Evolutionary conservation across 129 eudicot genomes (phyloP), one percentile per base, ranked within the genome.

Genomic region (Sambucus nigra): DNA sequence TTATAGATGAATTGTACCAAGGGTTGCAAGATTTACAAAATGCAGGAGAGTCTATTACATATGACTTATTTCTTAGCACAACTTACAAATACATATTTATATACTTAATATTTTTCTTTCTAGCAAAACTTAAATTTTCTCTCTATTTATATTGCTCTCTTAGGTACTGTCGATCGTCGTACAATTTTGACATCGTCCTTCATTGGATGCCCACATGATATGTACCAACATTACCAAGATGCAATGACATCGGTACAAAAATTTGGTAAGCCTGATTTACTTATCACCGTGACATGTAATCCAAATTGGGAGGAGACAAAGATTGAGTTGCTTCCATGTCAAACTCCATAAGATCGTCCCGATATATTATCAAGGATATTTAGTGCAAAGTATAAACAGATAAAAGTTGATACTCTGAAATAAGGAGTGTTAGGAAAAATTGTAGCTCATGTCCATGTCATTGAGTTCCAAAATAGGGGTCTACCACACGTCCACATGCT

Each of bases 11-110:
- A 4, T 15, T 55, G 1, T 61, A 59, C 19, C 56, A 68, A 55
- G 76, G 65, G 0, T 9, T 75, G 0, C 14, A 69, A 1, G 81
- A 64, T 47, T 60, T 39, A 14, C 2, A 69, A 3, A 14, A 8
- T 0, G 11, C 4, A 1, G 73, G 69, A 11, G 57, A 52, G 1
- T 7, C 9, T 5, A 28, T 12, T 19, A 58, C 35, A 5, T 17
- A 18, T 12, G 26, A 3, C 8, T 3, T 29, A 29, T 3, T 29
- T 8, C 4, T 29, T 29, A 29, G 4, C 35, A 3, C 35, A 29
- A 4, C 8, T 3, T 29, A 29, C 35, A 3, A 29, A 29, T 8
- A 8, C 4, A 8, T 29, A 29, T 8, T 8, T 56, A 25, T 3
- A 29, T 8, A 29, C 8, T 4, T 29, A 29, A 29, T n/a, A n/a